Base-by-base conservation (phyloP, 148 eudicot species). In the Vaccinium myrtillus region DNA sequence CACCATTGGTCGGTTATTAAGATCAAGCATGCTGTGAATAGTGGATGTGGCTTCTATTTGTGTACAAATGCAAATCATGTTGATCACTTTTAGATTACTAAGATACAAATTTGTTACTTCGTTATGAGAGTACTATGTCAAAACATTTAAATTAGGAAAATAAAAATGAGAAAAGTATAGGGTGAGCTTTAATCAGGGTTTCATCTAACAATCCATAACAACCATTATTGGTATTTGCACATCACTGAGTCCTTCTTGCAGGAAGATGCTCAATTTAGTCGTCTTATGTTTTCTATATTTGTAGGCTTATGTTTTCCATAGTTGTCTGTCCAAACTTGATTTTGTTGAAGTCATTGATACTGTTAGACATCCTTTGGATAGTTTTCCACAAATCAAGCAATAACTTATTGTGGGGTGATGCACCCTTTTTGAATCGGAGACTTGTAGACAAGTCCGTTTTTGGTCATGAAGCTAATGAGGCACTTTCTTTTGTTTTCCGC, bases 401-500 rank as follows among this genome's bases (percentile, higher is more conserved):
- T 58, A 58, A 23, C 11, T 65, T 21, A 10, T 65, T 23, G 63
- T 65, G 10, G 9, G 23, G 32, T 23, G 71, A 21, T 65, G 32
- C 32, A 65, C 71, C 12, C 32, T 23, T 5, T 63, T 21, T 65
- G 21, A 65, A 23, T 65, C 14, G 0, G 63, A 16, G 63, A 58
- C 9, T 58, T 18, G n/a, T 7, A 19, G 71, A 23, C 71, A 5
- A 43, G 6, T 43, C 46, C 6, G 46, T 23, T 6, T 19, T 30
- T 5, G 13, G 46, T 23, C 6, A 13, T 63, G 55, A n/a, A 23
- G 32, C 83, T 81, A 25, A 63, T 21, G 27, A 70, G 16, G 23
- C 73, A 46, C 56, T 53, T 55, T 75, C 39, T 55, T 43, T 14
- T 77, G 59, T 76, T 83, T 18, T 70, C 55, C 56, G 49, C 83